These are phyloP conservation scores for Aspergillus proliferans DNA, from an alignment of 2,329 filamentous ascomycete species.

Conservation along the genomic window DNA sequence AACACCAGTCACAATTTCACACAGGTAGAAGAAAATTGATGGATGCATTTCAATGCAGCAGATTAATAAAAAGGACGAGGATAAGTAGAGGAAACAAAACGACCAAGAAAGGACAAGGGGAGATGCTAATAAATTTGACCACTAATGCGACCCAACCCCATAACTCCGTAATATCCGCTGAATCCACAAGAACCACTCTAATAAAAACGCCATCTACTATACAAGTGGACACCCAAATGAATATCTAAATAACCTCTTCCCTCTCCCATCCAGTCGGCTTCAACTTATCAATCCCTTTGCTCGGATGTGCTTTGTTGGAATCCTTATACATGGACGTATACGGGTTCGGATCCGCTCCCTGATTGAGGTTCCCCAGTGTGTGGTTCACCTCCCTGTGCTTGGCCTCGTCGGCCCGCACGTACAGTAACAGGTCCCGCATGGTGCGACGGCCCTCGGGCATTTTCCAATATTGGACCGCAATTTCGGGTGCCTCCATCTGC, in stretches of 20 bases:
- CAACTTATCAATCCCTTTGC: conserved; percentile 59
- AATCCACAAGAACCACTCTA: neutral
- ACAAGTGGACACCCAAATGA: neutral
- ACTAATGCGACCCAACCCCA: too few relatives aligned
- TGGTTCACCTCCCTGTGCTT: conserved; percentile 94
- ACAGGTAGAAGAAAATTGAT: neutral
- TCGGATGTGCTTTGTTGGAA: conserved; percentile 58
- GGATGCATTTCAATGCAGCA: neutral
- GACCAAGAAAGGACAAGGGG: too few relatives aligned
- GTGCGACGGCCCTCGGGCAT: conserved; percentile 78
- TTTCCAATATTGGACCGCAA: conserved; percentile 86
- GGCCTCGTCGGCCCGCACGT: conserved; percentile 84
- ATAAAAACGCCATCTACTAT: neutral
- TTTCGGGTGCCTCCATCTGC: conserved; percentile 72
- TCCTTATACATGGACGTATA: conserved; percentile 81
- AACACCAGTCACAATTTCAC: neutral
- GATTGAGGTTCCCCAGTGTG: conserved; percentile 80
- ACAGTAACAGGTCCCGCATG: conserved; percentile 81
- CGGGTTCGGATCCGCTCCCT: conserved; percentile 82
- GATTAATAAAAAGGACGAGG: neutral
- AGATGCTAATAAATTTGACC: too few relatives aligned
- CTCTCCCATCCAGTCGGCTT: conserved; percentile 75
- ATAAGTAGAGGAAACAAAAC: too few relatives aligned
- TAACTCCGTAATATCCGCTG: neutral
- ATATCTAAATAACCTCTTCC: conserved; percentile 60